phyloP scores from a whole-genome alignment of 2,329 filamentous ascomycete genomes.

The Paramyrothecium sp. region DNA sequence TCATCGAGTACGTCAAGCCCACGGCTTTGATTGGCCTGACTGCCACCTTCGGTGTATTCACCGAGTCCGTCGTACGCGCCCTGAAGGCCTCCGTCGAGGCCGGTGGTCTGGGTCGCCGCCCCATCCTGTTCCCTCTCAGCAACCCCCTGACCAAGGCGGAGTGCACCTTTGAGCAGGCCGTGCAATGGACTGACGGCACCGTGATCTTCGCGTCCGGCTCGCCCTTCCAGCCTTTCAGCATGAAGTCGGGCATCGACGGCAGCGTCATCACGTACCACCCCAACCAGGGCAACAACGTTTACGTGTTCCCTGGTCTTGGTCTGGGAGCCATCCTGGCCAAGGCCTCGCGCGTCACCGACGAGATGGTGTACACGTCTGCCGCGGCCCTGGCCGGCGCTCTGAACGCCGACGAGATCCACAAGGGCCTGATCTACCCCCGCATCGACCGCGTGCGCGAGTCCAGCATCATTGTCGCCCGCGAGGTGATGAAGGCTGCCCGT shows the following conservation, averaged over 20 bases:
- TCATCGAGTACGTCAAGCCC: slow-evolving; percentile 92
- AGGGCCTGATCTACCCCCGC: slow-evolving; percentile 85
- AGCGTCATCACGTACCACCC: slow-evolving; percentile 67
- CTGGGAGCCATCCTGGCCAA: slow-evolving; percentile 91
- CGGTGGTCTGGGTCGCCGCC: slow-evolving; percentile 68
- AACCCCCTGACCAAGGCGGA: slow-evolving; percentile 97
- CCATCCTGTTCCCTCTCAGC: slow-evolving; percentile 94
- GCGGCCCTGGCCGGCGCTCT: slow-evolving; percentile 76
- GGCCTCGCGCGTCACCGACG: slow-evolving; percentile 80
- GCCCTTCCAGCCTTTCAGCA: slow-evolving; percentile 75
- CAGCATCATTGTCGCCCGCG: slow-evolving; percentile 79
- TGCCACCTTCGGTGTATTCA: slow-evolving; percentile 93
- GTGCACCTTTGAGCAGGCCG: slow-evolving; percentile 93
- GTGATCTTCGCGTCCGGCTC: slow-evolving; percentile 94
- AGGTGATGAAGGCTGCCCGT: slow-evolving; percentile 91
- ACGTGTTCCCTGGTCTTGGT: slow-evolving; percentile 95
- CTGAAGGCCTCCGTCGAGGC: slow-evolving; percentile 63
- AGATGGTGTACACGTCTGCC: slow-evolving; percentile 96
- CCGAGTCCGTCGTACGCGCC: slow-evolving; percentile 76
- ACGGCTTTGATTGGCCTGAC: slow-evolving; percentile 93
- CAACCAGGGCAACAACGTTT: slow-evolving; percentile 83
- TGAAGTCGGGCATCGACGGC: slow-evolving; percentile 55
- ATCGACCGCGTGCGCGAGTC: slow-evolving; percentile 92
- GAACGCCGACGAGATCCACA: slow-evolving; percentile 75
- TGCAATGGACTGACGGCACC: slow-evolving; percentile 86